Evolutionary conservation across 148 eudicot genomes (phyloP), one percentile per base, ranked within the genome.

Genomic region (Rhododendron ferrugineum): DNA sequence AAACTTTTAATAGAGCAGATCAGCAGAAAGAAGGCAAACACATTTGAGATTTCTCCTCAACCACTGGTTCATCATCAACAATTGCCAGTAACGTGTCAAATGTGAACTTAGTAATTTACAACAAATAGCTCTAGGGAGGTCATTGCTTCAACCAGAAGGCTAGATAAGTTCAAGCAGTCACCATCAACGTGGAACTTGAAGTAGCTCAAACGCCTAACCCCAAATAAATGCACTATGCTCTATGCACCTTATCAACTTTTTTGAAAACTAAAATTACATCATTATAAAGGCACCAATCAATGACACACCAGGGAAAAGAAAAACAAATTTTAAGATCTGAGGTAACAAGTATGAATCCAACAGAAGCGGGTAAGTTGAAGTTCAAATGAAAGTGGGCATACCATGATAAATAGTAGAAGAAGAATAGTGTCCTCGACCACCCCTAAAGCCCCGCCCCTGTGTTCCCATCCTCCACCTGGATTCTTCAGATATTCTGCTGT

Each of bases 381-480:
- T 56, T 62, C 52, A 37, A 64, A 42, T 20, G 37, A 62, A 82
- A 16, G n/a, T 68, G 78, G 78, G 4, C n/a, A 82, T 87, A 90
- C 91, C 90, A 40, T 85, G 81, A 83, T 89, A 72, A 2, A 28
- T 34, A 42, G 84, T 46, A 22, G 87, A 80, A 54, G 88, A 82
- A 47, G 91, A 79, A 83, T 84, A 84, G 83, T 82, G 84, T 78
- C 88, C 88, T 37, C 88, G 88, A 60, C 85, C 87, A 54, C 70
- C 87, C 83, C 87, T 90, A 86, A 72, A 84, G 52, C 84, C 88
- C 79, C 88, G 68, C 6, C 87, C 86, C 82, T 86, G 90, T 82
- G 83, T 83, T 42, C 88, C 89, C 5, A 88, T 84, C 64, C 81
- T 88, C 90, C 89, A 83, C 82, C 86, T 87, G 37, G 84, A 81